Evolutionary conservation across 2,329 filamentous ascomycete species (phyloP).

Genomic region (Escovopsis sp.): DNA sequence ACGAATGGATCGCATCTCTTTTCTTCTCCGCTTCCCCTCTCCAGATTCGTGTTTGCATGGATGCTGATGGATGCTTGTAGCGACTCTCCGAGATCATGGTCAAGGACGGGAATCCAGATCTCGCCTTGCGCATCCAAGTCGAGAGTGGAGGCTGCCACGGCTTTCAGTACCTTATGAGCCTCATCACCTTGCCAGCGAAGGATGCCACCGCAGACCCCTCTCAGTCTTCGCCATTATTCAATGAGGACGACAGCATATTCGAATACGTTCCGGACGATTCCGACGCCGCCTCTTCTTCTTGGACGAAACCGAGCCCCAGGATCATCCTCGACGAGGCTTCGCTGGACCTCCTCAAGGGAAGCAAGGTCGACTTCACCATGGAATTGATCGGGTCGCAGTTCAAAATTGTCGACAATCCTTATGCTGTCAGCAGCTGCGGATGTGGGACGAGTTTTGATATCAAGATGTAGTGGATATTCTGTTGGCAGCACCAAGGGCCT

Average conservation of each 20-base stretch:
- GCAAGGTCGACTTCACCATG: constrained; percentile 91
- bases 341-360: constrained; percentile 76
- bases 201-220: constrained; percentile 11
- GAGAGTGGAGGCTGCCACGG: constrained; percentile 93
- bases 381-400: constrained; percentile 84
- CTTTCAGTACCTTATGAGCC: constrained; percentile 91
- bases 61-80: constrained; percentile 17
- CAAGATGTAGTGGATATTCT: constrained; percentile 37
- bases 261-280: constrained; percentile 44
- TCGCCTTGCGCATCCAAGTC: constrained; percentile 82
- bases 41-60: too few relatives aligned
- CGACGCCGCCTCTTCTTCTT: constrained; percentile 10
- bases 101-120: constrained; percentile 56
- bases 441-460: constrained; percentile 98
- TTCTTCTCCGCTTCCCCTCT: too few relatives aligned
- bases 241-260: constrained; percentile 80
- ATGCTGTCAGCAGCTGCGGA: constrained; percentile 85
- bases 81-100: constrained; percentile 65
- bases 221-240: constrained; percentile 20
- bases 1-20: constrained; percentile 11
- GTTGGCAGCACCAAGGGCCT: too few relatives aligned
- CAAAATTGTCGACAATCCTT: constrained; percentile 87
- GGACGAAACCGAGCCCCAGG: constrained; percentile 38
- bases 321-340: constrained; percentile 81
- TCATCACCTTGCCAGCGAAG: constrained; percentile 45